Conservation (phyloP, 306 rosid genomes). For the Corylus americana region DNA sequence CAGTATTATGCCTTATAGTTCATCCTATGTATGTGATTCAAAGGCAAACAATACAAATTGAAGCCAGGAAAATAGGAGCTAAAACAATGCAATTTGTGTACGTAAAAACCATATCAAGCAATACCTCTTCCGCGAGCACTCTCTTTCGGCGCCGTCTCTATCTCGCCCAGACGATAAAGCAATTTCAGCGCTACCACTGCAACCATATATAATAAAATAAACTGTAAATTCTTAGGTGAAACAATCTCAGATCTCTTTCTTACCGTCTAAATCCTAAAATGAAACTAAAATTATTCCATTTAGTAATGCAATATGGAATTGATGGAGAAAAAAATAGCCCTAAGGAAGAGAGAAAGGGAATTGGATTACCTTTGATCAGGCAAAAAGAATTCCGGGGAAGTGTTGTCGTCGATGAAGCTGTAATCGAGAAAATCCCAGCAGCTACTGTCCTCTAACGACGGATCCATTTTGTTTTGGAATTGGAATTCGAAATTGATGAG, state of each 20-base stretch:
- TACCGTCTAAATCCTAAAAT: background rate
- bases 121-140: conserved; percentile 64
- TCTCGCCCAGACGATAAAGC: conserved; percentile 51
- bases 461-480: conserved; percentile 47
- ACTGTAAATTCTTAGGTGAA: background rate
- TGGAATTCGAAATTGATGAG: no score
- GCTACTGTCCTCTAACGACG: conserved; percentile 35
- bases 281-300: background rate
- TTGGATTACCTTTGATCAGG: conserved; percentile 38
- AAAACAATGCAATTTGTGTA: background rate
- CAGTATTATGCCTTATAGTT: background rate
- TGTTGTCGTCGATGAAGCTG: conserved; percentile 47
- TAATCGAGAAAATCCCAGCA: conserved; percentile 66
- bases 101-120: background rate
- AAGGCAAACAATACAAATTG: background rate
- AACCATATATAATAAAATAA: background rate
- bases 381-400: conserved; percentile 59
- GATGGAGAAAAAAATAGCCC: background rate
- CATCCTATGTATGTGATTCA: background rate
- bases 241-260: background rate
- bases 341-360: background rate
- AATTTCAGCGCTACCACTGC: conserved; percentile 40
- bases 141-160: conserved; percentile 25
- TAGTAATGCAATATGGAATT: background rate
- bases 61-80: background rate